Evolutionary conservation across 169 alveolate genomes (phyloP), one percentile per base, ranked within the genome.

Genomic region (Plasmodium fragile): DNA sequence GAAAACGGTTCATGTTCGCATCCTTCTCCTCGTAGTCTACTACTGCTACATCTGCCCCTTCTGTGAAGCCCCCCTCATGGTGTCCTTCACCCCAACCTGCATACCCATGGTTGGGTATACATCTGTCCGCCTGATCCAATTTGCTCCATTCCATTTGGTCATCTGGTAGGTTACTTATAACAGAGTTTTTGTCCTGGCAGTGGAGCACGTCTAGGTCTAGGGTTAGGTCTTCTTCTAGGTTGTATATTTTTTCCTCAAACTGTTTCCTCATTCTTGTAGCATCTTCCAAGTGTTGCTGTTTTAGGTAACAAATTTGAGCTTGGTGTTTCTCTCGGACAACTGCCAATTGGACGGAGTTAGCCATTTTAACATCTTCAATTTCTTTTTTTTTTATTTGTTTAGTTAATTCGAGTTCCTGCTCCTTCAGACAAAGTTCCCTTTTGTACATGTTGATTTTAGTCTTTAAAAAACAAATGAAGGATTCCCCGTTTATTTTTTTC

Each of bases 211-310:
- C 84, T 39, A 84, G 5, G 55, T 84, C 83, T 72, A 84, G 18
- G 10, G 78, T 34, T 65, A 84, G 36, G 36, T 84, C 92, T 49
- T 84, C 92, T 22, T 84, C 92, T 52, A 84, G 45, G 55, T 84
- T 59, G 65, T 28, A 34, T 84, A 84, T 72, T 45, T 84, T 84
- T 0, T 18, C 11, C 77, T 84, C 92, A 22, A 71, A 84, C 32
- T 84, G 75, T 84, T 84, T 84, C 55, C 83, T 84, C 3, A 84
- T 75, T 5, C n/a, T 72, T 30, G 65, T 43, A 2, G 32, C 30
- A 25, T 73, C 77, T 72, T 84, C 92, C 39, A 84, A 72, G 4
- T 84, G 73, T 72, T 84, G 49, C n/a, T 84, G 71, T 73, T 84
- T 84, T 45, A 84, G 10, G 41, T 22, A 73, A 72, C 49, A 71